These are phyloP conservation scores for Geranium incanum DNA, from an alignment of 441 rosid species.

Conservation along the genomic window DNA sequence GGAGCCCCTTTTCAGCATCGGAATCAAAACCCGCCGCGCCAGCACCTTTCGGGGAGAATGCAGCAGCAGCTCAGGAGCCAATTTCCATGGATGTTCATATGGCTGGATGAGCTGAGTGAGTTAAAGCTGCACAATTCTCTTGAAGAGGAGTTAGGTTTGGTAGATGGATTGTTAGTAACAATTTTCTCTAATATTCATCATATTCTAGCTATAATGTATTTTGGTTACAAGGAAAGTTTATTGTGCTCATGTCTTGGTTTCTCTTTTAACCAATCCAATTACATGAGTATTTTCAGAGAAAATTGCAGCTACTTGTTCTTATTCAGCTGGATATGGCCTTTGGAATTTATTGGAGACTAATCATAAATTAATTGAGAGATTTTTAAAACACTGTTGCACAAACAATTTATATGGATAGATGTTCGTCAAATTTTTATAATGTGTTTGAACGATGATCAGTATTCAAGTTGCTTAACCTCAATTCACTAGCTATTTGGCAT, in stretches of 20 bases:
- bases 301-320: too few species aligned
- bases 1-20: conserved; percentile 41
- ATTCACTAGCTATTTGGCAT: too few species aligned
- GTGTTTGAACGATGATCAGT: too few species aligned
- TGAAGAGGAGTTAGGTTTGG: background rate
- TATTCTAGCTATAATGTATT: background rate
- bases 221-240: too few species aligned
- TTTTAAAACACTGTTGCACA: too few species aligned
- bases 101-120: conserved; percentile 22
- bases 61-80: conserved; percentile 30
- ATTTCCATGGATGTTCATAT: conserved; percentile 35
- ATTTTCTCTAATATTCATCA: too few species aligned
- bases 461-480: too few species aligned
- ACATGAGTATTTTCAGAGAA: background rate
- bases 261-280: background rate
- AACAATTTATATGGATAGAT: too few species aligned
- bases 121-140: background rate
- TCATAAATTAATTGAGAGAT: too few species aligned
- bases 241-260: background rate
- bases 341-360: too few species aligned
- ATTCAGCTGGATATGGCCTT: too few species aligned
- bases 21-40: conserved; percentile 33
- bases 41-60: conserved; percentile 28
- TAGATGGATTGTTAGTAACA: background rate
- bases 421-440: too few species aligned